phyloP scores from a whole-genome alignment of 78 protist genomes.

The Monocercomonoides exilis region DNA sequence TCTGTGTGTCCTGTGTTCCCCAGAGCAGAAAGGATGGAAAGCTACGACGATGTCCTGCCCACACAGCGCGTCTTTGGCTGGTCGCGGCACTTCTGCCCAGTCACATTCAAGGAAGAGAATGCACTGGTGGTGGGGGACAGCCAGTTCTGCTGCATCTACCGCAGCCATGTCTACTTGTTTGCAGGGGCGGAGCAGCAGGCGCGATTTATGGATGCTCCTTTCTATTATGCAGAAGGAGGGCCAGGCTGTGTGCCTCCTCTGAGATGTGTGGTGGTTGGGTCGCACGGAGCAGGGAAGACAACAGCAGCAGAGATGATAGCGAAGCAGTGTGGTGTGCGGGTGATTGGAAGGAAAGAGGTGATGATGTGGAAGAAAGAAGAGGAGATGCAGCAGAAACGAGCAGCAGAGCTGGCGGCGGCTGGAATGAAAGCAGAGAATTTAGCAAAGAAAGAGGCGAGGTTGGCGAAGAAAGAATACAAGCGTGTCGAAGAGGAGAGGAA shows the following conservation, averaged over 20 bases:
- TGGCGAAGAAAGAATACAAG: not conserved
- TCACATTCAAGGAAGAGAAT: not conserved
- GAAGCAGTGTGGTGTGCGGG: not conserved
- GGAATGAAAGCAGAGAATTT: not conserved
- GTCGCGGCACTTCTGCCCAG: not conserved
- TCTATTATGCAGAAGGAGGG: too few relatives aligned
- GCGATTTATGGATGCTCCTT: too few relatives aligned
- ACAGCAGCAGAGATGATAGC: not conserved
- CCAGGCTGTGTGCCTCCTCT: not conserved
- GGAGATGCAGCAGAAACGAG: not conserved
- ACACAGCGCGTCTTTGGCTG: too few relatives aligned
- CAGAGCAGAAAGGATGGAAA: too few relatives aligned
- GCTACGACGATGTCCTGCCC: too few relatives aligned
- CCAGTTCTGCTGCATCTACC: not conserved
- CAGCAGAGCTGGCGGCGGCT: not conserved
- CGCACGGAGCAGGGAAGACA: constrained; percentile 3
- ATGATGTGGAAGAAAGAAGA: not conserved
- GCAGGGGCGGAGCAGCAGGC: too few relatives aligned
- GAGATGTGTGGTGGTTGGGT: not conserved
- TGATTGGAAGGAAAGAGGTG: not conserved
- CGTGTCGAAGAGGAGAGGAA: not conserved
- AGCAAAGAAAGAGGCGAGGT: not conserved
- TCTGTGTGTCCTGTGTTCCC: not conserved
- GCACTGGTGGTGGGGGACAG: not conserved
- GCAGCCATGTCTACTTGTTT: too few relatives aligned